phyloP scores from a whole-genome alignment of 192 early-diverging fungal genomes.

The Phycomyces blakesleeanus region DNA sequence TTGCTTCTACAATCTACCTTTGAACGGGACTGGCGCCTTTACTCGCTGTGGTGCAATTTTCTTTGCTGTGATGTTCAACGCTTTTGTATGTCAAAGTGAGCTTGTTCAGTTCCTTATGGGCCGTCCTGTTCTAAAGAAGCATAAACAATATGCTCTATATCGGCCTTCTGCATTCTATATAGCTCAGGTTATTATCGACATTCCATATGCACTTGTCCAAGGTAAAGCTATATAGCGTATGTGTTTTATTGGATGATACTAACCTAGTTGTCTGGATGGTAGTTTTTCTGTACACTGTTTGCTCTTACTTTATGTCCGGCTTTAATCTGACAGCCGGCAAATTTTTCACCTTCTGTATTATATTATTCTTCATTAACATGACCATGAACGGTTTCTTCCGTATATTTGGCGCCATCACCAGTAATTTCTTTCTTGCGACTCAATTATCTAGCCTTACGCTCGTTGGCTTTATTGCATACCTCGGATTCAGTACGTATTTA shows the following conservation, averaged over 20 bases:
- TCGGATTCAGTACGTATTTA: constrained; percentile 50
- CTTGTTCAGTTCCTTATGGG: constrained; percentile 68
- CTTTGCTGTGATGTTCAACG: constrained; percentile 50
- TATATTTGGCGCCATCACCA: constrained; percentile 48
- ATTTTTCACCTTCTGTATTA: constrained; percentile 54
- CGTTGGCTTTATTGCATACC: constrained; percentile 50
- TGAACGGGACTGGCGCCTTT: constrained; percentile 61
- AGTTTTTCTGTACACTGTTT: constrained; percentile 54
- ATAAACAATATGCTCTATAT: constrained; percentile 69
- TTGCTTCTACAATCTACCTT: constrained; percentile 61
- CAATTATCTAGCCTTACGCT: constrained; percentile 51
- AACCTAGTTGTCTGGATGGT: constrained; percentile 14
- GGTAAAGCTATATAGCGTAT: neutral
- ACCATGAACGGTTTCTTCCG: constrained; percentile 60
- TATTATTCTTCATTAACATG: constrained; percentile 50
- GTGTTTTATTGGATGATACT: neutral
- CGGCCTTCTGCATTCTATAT: constrained; percentile 55
- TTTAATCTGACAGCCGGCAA: constrained; percentile 28
- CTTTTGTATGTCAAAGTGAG: constrained; percentile 61
- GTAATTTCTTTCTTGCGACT: constrained; percentile 49
- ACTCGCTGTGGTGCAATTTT: constrained; percentile 78
- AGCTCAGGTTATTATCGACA: constrained; percentile 49
- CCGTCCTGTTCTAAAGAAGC: constrained; percentile 73
- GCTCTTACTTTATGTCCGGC: constrained; percentile 59
- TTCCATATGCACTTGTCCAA: constrained; percentile 46